Conservation (phyloP, 2,329 filamentous ascomycete genomes). For the Fusarium algeriense region DNA sequence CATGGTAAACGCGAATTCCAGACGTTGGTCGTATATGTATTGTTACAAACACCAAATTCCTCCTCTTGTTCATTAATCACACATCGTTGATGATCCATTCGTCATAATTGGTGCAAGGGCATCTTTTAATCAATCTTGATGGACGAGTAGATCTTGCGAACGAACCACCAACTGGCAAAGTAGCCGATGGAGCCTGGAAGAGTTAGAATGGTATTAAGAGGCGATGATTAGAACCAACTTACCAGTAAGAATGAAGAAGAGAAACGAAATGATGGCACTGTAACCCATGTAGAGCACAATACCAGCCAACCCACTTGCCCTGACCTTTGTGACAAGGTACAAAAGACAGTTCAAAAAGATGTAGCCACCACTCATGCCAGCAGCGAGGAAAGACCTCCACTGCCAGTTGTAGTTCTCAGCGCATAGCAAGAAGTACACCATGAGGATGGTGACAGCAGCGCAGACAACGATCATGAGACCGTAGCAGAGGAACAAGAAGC, state of each 20-base stretch:
- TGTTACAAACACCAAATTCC: conserved; percentile 46
- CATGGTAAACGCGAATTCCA: conserved; percentile 31
- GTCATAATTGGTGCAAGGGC: not conserved
- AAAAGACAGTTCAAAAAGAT: conserved; percentile 92
- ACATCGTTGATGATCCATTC: conserved; percentile 22
- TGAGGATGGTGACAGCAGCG: conserved; percentile 89
- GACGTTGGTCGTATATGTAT: conserved; percentile 50
- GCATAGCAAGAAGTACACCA: conserved; percentile 97
- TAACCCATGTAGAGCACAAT: conserved; percentile 95
- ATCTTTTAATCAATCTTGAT: conserved; percentile 89
- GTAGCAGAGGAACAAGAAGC: conserved; percentile 97
- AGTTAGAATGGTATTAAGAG: conserved; percentile 29
- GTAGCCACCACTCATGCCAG: conserved; percentile 89
- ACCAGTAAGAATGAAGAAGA: conserved; percentile 97
- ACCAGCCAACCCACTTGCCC: conserved; percentile 84
- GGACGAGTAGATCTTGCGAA: conserved; percentile 93
- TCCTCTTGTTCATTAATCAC: conserved; percentile 38
- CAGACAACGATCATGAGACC: conserved; percentile 97
- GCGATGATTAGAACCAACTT: conserved; percentile 54
- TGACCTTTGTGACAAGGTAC: conserved; percentile 90
- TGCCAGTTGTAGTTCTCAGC: conserved; percentile 99
- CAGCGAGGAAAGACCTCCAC: conserved; percentile 93
- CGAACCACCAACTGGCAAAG: conserved; percentile 94
- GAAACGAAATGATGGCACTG: conserved; percentile 85
- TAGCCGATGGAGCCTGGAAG: conserved; percentile 89